Conservation (phyloP, 495 filamentous ascomycete genomes). For the Penicillium nucicola region DNA sequence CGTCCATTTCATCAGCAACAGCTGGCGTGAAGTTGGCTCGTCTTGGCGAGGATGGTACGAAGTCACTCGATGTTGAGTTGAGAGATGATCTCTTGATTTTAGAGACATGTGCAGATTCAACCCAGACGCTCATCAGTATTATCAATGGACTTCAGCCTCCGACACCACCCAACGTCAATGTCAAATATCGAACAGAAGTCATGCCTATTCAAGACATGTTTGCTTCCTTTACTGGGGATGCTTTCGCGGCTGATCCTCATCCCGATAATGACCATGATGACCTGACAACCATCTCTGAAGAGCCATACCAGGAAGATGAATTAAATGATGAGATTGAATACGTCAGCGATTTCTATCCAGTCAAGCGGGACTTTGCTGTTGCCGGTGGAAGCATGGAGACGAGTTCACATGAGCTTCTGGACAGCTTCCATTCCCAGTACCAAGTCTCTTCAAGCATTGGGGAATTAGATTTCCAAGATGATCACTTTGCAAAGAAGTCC, state of each 20-base stretch:
- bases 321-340: constrained; percentile 56
- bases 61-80: constrained; percentile 74
- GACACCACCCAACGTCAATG: constrained; percentile 69
- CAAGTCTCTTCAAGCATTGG: constrained; percentile 48
- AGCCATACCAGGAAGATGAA: constrained; percentile 21
- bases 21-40: constrained; percentile 56
- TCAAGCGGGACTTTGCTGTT: constrained; percentile 29
- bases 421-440: constrained; percentile 59
- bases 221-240: constrained; percentile 82
- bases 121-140: constrained; percentile 81
- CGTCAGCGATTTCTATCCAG: constrained; percentile 61
- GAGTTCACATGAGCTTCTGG: constrained; percentile 54
- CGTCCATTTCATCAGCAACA: constrained; percentile 76
- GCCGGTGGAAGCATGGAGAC: constrained; percentile 31
- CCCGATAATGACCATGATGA: constrained; percentile 12
- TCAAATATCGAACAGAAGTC: constrained; percentile 84
- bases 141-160: constrained; percentile 82
- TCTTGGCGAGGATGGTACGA: constrained; percentile 48
- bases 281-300: constrained; percentile 10
- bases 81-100: constrained; percentile 83
- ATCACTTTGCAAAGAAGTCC: constrained; percentile 69
- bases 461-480: constrained; percentile 67
- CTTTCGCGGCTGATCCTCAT: constrained; percentile 51
- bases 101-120: constrained; percentile 96
- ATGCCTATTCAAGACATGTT: constrained; percentile 85